These are phyloP conservation scores for Linanthus parryae DNA, from an alignment of 148 eudicot genomes.

Conservation along the genomic window DNA sequence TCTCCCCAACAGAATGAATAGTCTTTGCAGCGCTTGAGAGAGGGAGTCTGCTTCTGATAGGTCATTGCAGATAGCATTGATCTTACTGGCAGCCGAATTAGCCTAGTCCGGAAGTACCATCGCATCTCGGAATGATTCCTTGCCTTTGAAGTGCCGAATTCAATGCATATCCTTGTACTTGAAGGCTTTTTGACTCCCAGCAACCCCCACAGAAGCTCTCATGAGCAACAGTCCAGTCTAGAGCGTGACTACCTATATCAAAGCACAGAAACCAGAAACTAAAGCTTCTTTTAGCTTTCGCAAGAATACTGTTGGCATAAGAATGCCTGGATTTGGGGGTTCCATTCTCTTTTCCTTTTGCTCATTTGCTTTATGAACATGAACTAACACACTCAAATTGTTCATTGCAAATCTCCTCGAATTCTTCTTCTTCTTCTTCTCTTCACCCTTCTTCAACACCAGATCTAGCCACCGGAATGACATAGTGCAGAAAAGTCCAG, in stretches of 20 bases:
- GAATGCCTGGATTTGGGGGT: slow-evolving; percentile 11
- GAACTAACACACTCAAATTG: slow-evolving; percentile 34
- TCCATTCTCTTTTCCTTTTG: slow-evolving; percentile 13
- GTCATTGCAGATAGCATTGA: slow-evolving; percentile 47
- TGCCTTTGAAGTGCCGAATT: slow-evolving; percentile 27
- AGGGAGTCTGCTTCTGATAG: slow-evolving; percentile 45
- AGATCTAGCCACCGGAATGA: slow-evolving; percentile 65
- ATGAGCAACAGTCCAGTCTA: slow-evolving; percentile 45
- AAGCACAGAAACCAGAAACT: slow-evolving; percentile 39
- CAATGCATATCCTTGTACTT: slow-evolving; percentile 30
- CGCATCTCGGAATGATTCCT: slow-evolving; percentile 60
- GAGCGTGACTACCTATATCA: slow-evolving; percentile 35
- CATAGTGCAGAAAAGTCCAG: slow-evolving; percentile 36
- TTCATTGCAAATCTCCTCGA: slow-evolving; percentile 29
- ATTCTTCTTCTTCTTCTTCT: slow-evolving; percentile 37
- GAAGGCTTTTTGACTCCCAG: slow-evolving; percentile 19
- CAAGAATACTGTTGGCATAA: slow-evolving; percentile 24
- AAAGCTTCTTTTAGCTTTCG: slow-evolving; percentile 39
- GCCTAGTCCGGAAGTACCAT: slow-evolving; percentile 40
- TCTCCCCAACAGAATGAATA: slow-evolving; percentile 41
- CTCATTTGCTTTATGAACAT: slow-evolving; percentile 25
- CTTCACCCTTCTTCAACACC: slow-evolving; percentile 40
- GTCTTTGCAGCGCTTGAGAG: slow-evolving; percentile 34
- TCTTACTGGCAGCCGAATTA: slow-evolving; percentile 46
- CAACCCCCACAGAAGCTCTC: slow-evolving; percentile 30